Evolutionary conservation across 768 basidiomycete genomes (phyloP).

Genomic region (Trametes cubensis): DNA sequence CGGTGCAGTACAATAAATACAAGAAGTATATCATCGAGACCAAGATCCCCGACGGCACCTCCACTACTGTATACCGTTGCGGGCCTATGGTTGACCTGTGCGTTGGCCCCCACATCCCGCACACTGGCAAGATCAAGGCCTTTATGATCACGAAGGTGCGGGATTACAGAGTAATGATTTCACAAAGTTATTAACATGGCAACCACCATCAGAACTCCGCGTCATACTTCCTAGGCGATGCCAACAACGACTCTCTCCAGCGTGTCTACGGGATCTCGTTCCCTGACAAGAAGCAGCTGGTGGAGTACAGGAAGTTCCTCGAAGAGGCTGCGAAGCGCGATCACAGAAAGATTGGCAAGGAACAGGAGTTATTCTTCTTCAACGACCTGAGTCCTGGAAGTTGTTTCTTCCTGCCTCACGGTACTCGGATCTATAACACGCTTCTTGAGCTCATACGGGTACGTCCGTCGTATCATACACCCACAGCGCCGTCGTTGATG

Average conservation of each 20-base stretch:
- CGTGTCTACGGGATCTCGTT: conserved; percentile 98
- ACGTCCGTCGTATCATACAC: conserved; percentile 33
- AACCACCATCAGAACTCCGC: conserved; percentile 74
- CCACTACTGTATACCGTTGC: conserved; percentile 97
- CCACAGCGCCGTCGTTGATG: too few species aligned
- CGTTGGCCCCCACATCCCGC: conserved; percentile 95
- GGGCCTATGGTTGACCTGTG: conserved; percentile 99
- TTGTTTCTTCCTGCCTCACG: conserved; percentile 96
- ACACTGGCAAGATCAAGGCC: conserved; percentile 97
- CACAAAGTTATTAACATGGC: too few species aligned
- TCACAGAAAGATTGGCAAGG: conserved; percentile 95
- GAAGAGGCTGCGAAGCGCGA: conserved; percentile 98
- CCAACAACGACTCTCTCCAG: conserved; percentile 91
- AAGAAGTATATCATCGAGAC: conserved; percentile 94
- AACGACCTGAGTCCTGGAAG: conserved; percentile 95
- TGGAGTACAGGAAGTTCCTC: conserved; percentile 94
- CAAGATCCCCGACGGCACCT: conserved; percentile 94
- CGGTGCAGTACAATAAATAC: conserved; percentile 92
- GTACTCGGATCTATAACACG: conserved; percentile 94
- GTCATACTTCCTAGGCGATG: conserved; percentile 89
- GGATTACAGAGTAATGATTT: too few species aligned
- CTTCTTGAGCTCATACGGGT: conserved; percentile 90
- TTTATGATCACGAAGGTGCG: conserved; percentile 92
- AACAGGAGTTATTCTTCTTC: conserved; percentile 99
- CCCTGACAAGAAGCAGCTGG: conserved; percentile 94